Conservation (phyloP, 75 land plant genomes). For the Larix kaempferi region DNA sequence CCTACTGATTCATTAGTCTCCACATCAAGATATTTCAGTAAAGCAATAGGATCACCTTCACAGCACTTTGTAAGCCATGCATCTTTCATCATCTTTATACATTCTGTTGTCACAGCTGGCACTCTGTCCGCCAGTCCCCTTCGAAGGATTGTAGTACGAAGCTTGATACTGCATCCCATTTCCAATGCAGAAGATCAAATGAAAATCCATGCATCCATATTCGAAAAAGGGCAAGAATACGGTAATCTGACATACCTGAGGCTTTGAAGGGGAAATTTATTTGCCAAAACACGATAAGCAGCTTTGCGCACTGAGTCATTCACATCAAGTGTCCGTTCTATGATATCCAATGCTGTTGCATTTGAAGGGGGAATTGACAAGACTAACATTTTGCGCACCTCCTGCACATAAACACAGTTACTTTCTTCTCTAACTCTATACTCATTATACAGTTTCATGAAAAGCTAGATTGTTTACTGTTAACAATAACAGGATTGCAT, state of each 20-base stretch:
- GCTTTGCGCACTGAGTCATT: constrained; percentile 85
- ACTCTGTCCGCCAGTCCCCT: constrained; percentile 88
- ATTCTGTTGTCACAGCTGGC: constrained; percentile 66
- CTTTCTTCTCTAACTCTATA: not conserved
- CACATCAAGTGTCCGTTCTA: constrained; percentile 81
- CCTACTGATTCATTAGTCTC: constrained; percentile 96
- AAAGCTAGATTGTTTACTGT: not conserved
- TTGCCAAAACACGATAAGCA: constrained; percentile 76
- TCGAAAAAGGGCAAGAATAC: not conserved
- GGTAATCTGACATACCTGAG: constrained; percentile 52
- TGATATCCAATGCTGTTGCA: constrained; percentile 49
- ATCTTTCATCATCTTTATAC: constrained; percentile 77
- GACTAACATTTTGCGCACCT: constrained; percentile 72
- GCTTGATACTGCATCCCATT: constrained; percentile 64
- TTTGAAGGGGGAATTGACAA: constrained; percentile 78
- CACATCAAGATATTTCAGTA: constrained; percentile 89
- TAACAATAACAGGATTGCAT: not conserved
- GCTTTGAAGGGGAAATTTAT: constrained; percentile 83
- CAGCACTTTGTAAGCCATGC: constrained; percentile 81
- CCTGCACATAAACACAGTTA: constrained; percentile 41
- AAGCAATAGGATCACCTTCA: constrained; percentile 58
- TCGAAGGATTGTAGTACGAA: constrained; percentile 70
- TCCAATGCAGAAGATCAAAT: not conserved
- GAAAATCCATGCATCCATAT: not conserved
- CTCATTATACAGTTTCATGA: not conserved